Evolutionary conservation across 768 basidiomycete genomes (phyloP).

Genomic region (Chalciporus chontae): DNA sequence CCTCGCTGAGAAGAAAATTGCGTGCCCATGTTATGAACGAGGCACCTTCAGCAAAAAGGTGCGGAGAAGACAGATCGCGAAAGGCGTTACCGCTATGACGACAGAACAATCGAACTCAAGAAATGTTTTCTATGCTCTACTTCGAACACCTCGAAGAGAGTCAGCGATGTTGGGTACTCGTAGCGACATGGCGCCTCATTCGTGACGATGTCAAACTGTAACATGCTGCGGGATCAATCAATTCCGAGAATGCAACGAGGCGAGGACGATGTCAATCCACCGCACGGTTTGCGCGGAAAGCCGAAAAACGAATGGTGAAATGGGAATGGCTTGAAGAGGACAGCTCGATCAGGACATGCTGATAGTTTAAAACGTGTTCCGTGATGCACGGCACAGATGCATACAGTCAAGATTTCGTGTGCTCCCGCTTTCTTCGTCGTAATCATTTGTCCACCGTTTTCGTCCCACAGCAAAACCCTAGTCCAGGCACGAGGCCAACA

Average conservation of each 20-base stretch:
- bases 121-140: neutral
- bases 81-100: neutral
- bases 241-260: neutral
- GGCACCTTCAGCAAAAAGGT: constrained; percentile 5
- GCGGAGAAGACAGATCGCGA: constrained; percentile 7
- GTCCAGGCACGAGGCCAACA: constrained; percentile 15
- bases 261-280: neutral
- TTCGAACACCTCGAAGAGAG: neutral
- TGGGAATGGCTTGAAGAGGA: neutral
- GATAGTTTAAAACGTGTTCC: constrained; percentile 7
- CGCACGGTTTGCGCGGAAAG: neutral
- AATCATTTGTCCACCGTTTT: neutral
- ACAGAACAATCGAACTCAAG: neutral
- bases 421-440: neutral
- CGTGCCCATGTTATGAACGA: neutral
- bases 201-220: neutral
- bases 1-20: neutral
- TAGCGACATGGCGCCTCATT: no score
- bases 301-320: neutral
- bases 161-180: neutral
- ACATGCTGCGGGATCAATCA: neutral
- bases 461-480: constrained; percentile 3
- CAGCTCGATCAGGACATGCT: constrained; percentile 9
- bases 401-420: neutral
- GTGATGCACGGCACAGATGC: constrained; percentile 3